Base-by-base conservation (phyloP, 306 rosid species). In the Castanea sativa region DNA sequence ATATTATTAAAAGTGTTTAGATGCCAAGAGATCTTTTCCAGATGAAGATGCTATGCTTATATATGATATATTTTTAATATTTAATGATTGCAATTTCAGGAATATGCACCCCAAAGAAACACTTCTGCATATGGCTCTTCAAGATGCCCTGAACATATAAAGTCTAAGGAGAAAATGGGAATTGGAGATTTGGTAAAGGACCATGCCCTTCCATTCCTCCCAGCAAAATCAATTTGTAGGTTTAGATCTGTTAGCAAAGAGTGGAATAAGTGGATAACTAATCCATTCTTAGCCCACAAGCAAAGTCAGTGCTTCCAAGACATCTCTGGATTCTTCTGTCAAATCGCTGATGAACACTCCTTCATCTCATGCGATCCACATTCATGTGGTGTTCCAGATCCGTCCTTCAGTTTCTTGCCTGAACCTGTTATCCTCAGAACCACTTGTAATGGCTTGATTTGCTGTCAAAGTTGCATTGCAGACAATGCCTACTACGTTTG, bases 221-320 rank as follows among this genome's bases (percentile, higher is more conserved):
- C 87, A 23, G 89, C 91, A 18, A 87, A 87, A 83, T 56, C 84
- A n/a, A 70, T 85, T 0, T 78, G 59, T 63, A 80, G 84, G 73
- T 85, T 83, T 78, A 87, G 53, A 87, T 6, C 60, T 15, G 87
- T 87, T 14, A 72, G 78, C 51, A 83, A 75, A 53, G 19, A 61
- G 19, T 87, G 91, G 91, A 59, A 87, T 56, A 13, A 27, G 41
- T 73, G 74, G 80, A 80, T 87, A 23, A 67, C 30, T 6, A 52
- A 7, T 1, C 84, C 78, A 25, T 78, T 87, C 51, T 61, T 87
- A 14, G 71, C 67, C 33, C 78, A 78, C 68, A 65, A 53, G 72
- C 89, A 85, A 49, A 32, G 81, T 64, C 25, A n/a, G 65, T 32
- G 6, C 20, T 88, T 75, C 83, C 55, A 19, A 3, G 61, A 71